Conservation (phyloP, 768 basidiomycete genomes). For the Galerina sulciceps region DNA sequence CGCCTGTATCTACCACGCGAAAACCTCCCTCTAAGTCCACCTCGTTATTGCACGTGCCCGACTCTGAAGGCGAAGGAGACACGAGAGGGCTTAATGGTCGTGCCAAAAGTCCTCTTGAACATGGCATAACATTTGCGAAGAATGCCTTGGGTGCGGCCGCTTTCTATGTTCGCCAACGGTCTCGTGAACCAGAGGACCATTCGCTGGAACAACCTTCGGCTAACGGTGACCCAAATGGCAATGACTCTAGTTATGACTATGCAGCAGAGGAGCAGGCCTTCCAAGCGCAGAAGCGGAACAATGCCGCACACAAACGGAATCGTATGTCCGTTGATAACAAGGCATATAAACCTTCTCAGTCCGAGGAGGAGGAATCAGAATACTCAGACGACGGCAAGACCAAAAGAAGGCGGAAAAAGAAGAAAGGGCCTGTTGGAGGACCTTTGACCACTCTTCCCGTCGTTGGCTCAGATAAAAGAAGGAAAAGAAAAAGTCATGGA, state of each 20-base stretch:
- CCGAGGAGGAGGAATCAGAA: constrained; percentile 71
- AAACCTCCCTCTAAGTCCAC: constrained; percentile 60
- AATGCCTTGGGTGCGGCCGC: constrained; percentile 58
- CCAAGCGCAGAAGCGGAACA: constrained; percentile 41
- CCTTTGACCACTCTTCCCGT: constrained; percentile 71
- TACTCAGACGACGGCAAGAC: constrained; percentile 56
- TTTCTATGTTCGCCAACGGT: constrained; percentile 68
- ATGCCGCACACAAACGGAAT: constrained; percentile 44
- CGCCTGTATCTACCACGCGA: constrained; percentile 23
- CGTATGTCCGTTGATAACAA: constrained; percentile 81
- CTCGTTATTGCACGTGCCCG: constrained; percentile 65
- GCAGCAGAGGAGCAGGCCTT: constrained; percentile 74
- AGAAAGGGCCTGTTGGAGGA: constrained; percentile 55
- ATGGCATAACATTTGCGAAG: constrained; percentile 59
- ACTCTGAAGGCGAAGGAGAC: constrained; percentile 67
- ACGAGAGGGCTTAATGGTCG: constrained; percentile 40
- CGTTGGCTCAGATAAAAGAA: constrained; percentile 66
- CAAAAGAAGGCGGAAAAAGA: constrained; percentile 58
- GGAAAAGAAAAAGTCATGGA: constrained; percentile 53
- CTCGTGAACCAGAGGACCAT: constrained; percentile 55
- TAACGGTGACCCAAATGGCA: constrained; percentile 40
- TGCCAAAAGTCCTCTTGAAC: constrained; percentile 72
- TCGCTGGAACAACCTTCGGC: constrained; percentile 30
- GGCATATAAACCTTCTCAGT: constrained; percentile 73
- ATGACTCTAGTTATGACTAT: constrained; percentile 74